Percentiles rank a stretch among this genome's conserved stretches.
phyloP scores from a whole-genome alignment of 1,284 basidiomycete genomes.

The Schizophyllum amplum region DNA sequence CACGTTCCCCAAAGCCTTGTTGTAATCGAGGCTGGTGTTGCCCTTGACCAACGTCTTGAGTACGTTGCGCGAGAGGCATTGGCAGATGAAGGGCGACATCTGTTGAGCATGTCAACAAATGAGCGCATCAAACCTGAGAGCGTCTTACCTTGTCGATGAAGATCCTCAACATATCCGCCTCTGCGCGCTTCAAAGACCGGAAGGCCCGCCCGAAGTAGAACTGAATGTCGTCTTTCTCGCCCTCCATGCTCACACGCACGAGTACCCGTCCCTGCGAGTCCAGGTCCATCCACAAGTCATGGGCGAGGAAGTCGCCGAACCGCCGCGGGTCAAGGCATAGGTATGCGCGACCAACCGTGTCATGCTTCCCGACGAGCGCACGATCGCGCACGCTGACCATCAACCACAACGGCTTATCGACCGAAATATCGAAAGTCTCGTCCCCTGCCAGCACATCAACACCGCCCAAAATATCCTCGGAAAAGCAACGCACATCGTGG shows the following conservation, averaged over 20 bases:
- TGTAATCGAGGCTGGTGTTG: conserved; percentile 66
- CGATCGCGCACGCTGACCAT: conserved; percentile 94
- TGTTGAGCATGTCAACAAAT: conserved; percentile 21
- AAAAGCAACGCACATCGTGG: conserved; percentile 69
- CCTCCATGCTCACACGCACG: conserved; percentile 94
- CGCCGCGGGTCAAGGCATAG: conserved; percentile 86
- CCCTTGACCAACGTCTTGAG: conserved; percentile 75
- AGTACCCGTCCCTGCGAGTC: conserved; percentile 83
- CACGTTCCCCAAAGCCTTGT: conserved; percentile 74
- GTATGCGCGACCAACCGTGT: conserved; percentile 87
- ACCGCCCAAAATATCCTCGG: not conserved
- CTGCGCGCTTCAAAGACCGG: conserved; percentile 88
- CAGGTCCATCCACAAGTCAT: conserved; percentile 91
- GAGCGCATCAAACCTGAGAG: not conserved
- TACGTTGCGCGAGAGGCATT: conserved; percentile 76
- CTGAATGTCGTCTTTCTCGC: conserved; percentile 95
- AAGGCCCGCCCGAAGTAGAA: conserved; percentile 98
- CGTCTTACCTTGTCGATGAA: conserved; percentile 80
- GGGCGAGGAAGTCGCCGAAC: conserved; percentile 84
- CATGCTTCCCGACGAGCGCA: conserved; percentile 82
- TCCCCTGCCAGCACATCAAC: conserved; percentile 56
- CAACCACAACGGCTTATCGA: conserved; percentile 87
- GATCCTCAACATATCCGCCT: conserved; percentile 92
- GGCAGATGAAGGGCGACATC: conserved; percentile 93
- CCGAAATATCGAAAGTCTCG: conserved; percentile 92